Evolutionary conservation across 495 filamentous ascomycete species (phyloP), one percentile per base, ranked within the genome.

Genomic region (Platismatia glauca): DNA sequence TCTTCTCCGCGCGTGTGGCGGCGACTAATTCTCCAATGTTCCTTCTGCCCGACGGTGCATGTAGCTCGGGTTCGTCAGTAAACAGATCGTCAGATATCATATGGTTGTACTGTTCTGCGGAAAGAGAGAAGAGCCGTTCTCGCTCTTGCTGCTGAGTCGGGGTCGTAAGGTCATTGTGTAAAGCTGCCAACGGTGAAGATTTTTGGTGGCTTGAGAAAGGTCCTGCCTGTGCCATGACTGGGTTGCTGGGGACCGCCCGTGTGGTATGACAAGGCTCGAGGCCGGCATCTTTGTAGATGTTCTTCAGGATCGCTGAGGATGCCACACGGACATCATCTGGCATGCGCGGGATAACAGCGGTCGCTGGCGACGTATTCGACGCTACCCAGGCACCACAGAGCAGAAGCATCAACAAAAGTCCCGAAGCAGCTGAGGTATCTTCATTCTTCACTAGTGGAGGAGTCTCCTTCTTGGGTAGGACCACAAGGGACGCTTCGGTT

Each of bases 341-440:
- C 67, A 98, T 85, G 65, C 86, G 87, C 37, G 92, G 93, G 68
- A 97, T 85, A 22, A 64, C 62, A 1, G 75, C 77, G 34, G 75
- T 76, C 52, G 84, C 67, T 68, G 86, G 70, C 72, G 84, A 75
- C 4, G 82, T 76, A 58, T 93, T 95, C 53, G 92, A 96, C 59
- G 93, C 91, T 64, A 97, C 91, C 73, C 95, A 97, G 57, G 94
- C 94, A 68, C 94, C 94, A 70, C 95, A 92, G 62, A 98, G 89
- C 64, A 98, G 89, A 67, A 96, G 89, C 91, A 84, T 83, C 70
- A 89, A 80, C 57, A 89, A 75, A 55, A 89, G 75, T 58, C 86
- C 84, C 58, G 83, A 80, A 67, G 83, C 80, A 65, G 82, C 77
- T 24, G 85, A 78, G 71, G 87, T 85, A 64, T 88, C 85, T 55